These are phyloP conservation scores for Phaffia tasmanica DNA, from an alignment of 768 basidiomycete species.

Conservation along the genomic window DNA sequence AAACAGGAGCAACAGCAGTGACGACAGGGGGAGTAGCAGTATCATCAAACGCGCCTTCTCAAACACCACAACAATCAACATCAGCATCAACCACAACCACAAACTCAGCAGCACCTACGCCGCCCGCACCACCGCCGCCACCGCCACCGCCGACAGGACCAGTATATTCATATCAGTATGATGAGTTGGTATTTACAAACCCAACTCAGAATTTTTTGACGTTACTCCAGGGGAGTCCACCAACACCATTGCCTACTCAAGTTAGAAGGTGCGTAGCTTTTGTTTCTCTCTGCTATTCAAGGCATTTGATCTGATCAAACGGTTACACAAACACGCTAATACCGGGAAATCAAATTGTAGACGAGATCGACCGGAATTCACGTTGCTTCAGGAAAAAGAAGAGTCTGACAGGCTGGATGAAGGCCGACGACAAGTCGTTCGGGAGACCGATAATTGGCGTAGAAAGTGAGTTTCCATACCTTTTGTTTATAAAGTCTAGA, in stretches of 20 bases:
- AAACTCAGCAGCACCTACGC: conserved; percentile 10
- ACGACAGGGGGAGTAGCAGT: neutral
- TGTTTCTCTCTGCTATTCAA: conserved; percentile 22
- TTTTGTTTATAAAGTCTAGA: neutral
- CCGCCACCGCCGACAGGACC: conserved; percentile 39
- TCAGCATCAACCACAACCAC: neutral
- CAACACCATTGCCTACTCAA: conserved; percentile 56
- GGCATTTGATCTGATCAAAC: conserved; percentile 29
- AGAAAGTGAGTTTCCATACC: conserved; percentile 15
- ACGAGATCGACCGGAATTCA: conserved; percentile 64
- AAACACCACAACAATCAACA: neutral
- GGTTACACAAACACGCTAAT: too few species aligned
- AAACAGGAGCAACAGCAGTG: neutral
- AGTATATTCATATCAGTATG: conserved; percentile 97
- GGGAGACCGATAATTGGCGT: conserved; percentile 66
- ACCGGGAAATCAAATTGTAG: conserved; percentile 44
- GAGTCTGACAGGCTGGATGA: conserved; percentile 70
- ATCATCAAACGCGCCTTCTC: neutral
- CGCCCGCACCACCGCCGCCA: conserved; percentile 36
- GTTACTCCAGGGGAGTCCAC: conserved; percentile 66
- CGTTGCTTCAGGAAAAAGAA: conserved; percentile 68
- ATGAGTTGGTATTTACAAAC: conserved; percentile 92
- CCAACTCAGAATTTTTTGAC: conserved; percentile 78
- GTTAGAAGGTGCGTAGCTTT: conserved; percentile 27
- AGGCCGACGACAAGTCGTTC: conserved; percentile 57